Evolutionary conservation across 768 basidiomycete species (phyloP).

Genomic region (Hemileccinum rubropunctum): DNA sequence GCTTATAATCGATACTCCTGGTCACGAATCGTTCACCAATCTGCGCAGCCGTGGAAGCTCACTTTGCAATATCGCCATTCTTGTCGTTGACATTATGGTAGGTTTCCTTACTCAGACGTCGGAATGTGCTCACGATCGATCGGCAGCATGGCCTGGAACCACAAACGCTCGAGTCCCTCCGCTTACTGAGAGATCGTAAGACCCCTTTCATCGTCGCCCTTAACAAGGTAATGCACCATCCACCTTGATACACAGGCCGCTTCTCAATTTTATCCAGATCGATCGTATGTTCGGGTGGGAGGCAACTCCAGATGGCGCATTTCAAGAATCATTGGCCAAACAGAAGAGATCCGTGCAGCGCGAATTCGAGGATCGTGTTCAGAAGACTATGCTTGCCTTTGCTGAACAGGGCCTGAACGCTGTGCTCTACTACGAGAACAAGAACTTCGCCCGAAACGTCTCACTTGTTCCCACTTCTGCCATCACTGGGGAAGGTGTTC

Average conservation of each 20-base stretch:
- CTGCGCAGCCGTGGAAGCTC: constrained; percentile 93
- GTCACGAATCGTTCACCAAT: constrained; percentile 99
- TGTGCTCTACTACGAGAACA: constrained; percentile 96
- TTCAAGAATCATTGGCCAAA: constrained; percentile 85
- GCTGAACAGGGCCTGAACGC: constrained; percentile 98
- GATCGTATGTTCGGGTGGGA: constrained; percentile 98
- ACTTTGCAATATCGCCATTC: constrained; percentile 96
- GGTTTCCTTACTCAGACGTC: constrained; percentile 14
- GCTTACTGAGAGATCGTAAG: constrained; percentile 86
- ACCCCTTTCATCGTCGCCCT: constrained; percentile 99
- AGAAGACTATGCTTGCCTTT: constrained; percentile 87
- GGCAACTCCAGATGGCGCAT: constrained; percentile 86
- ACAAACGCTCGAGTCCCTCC: constrained; percentile 96
- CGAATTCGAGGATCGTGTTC: constrained; percentile 87
- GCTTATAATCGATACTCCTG: constrained; percentile 95
- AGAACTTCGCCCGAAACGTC: constrained; percentile 88
- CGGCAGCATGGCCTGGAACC: constrained; percentile 90
- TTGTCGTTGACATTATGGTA: constrained; percentile 98
- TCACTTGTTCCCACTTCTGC: constrained; percentile 98
- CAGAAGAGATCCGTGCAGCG: constrained; percentile 78
- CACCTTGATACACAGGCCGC: neutral
- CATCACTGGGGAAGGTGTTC: constrained; percentile 96
- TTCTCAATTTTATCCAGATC: constrained; percentile 53
- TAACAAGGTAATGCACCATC: constrained; percentile 66
- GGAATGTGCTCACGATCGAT: constrained; percentile 4